phyloP scores from a whole-genome alignment of 805 yeast genomes.

The Lachancea sp. region DNA sequence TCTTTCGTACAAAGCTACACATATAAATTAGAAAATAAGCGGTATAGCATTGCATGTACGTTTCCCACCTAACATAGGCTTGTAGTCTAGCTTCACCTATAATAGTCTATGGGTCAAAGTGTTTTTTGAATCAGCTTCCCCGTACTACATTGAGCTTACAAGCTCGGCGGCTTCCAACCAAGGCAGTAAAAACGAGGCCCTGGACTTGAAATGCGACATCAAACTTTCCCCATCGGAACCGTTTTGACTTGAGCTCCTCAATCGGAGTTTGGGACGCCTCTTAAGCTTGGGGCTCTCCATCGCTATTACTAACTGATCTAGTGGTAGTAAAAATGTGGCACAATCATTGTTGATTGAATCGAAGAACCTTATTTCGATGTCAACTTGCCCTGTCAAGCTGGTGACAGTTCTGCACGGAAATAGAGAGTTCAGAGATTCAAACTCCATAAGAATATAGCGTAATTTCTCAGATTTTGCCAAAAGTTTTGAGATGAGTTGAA shows the following conservation, averaged over 20 bases:
- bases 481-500: not conserved
- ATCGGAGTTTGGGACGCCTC: not conserved
- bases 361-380: conserved; percentile 13
- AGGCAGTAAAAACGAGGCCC: not conserved
- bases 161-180: not conserved
- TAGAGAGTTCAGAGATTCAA: conserved; percentile 10
- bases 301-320: conserved; percentile 13
- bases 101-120: no score
- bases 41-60: no score
- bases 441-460: conserved; percentile 2
- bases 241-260: not conserved
- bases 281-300: not conserved
- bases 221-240: not conserved
- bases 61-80: no score
- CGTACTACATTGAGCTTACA: not conserved
- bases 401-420: conserved; percentile 13
- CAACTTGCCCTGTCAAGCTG: not conserved
- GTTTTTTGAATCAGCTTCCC: no score
- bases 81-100: no score
- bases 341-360: conserved; percentile 13
- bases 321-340: conserved; percentile 10
- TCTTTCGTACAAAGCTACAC: not conserved
- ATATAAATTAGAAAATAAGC: not conserved
- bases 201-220: not conserved
- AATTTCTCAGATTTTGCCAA: not conserved